phyloP scores from a whole-genome alignment of 345 rosid genomes.

The Draba incana region DNA sequence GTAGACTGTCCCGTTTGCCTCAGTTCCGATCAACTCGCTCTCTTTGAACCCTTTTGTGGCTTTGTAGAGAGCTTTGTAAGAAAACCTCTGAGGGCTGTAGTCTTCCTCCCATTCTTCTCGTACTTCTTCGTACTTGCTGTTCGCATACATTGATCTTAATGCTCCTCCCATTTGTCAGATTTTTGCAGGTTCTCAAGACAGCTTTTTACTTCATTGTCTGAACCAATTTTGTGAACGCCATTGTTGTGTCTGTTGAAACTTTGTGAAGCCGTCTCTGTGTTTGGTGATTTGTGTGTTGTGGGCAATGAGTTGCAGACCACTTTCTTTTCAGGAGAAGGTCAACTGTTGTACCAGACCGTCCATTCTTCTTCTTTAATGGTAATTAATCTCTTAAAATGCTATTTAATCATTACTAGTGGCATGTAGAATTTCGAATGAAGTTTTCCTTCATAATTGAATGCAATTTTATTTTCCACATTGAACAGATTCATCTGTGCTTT shows the following conservation, averaged over 20 bases:
- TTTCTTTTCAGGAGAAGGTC: constrained; percentile 35
- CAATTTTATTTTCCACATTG: constrained; percentile 20
- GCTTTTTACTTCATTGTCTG: constrained; percentile 23
- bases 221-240: constrained; percentile 20
- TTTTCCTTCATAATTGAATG: constrained; percentile 8
- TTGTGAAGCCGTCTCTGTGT: constrained; percentile 26
- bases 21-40: constrained; percentile 52
- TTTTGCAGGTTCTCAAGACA: constrained; percentile 19
- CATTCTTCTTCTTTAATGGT: constrained; percentile 34
- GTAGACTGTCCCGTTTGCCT: constrained; percentile 66
- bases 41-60: constrained; percentile 73
- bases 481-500: constrained; percentile 21
- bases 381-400: constrained; percentile 16
- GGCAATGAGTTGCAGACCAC: constrained; percentile 43
- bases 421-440: constrained; percentile 17
- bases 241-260: constrained; percentile 28
- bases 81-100: constrained; percentile 61
- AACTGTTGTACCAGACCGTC: constrained; percentile 39
- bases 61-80: constrained; percentile 56
- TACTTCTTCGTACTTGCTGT: constrained; percentile 58
- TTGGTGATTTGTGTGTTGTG: constrained; percentile 35
- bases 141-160: constrained; percentile 43
- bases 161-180: constrained; percentile 43
- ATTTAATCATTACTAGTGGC: constrained; percentile 25
- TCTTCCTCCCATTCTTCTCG: constrained; percentile 73